Conservation (phyloP, 768 basidiomycete species). For the Mycena rosella region DNA sequence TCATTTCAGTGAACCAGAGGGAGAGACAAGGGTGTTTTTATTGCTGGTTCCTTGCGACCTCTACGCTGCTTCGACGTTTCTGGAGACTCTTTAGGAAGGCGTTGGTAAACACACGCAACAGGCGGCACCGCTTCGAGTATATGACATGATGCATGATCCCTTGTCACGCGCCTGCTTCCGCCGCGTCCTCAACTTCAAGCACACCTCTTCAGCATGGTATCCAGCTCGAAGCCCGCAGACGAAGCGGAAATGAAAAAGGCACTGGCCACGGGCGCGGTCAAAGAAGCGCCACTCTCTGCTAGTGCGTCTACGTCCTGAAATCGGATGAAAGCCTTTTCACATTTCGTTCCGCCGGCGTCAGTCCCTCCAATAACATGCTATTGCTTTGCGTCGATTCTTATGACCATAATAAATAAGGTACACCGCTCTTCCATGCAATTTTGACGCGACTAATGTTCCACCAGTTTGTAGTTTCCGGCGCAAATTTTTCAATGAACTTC, state of each 20-base stretch:
- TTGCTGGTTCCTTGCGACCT: neutral
- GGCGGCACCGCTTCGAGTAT: neutral
- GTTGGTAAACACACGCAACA: constrained; percentile 12
- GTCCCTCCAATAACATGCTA: constrained; percentile 90
- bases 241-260: constrained; percentile 47
- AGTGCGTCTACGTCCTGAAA: constrained; percentile 3
- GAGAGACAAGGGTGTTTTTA: no score
- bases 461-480: constrained; percentile 97
- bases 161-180: no score
- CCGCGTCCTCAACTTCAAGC: no score
- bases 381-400: constrained; percentile 92
- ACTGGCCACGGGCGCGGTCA: constrained; percentile 50
- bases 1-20: constrained; percentile 41
- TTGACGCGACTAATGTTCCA: neutral
- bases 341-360: constrained; percentile 46
- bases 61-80: neutral
- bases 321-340: neutral
- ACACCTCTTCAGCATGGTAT: constrained; percentile 19
- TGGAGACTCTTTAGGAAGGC: neutral
- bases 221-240: constrained; percentile 14
- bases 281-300: constrained; percentile 35
- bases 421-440: constrained; percentile 28
- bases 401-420: constrained; percentile 98
- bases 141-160: neutral
- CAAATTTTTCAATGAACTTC: constrained; percentile 96